Evolutionary conservation across 768 basidiomycete genomes (phyloP).

Genomic region (Omphalotus guepiniiformis): DNA sequence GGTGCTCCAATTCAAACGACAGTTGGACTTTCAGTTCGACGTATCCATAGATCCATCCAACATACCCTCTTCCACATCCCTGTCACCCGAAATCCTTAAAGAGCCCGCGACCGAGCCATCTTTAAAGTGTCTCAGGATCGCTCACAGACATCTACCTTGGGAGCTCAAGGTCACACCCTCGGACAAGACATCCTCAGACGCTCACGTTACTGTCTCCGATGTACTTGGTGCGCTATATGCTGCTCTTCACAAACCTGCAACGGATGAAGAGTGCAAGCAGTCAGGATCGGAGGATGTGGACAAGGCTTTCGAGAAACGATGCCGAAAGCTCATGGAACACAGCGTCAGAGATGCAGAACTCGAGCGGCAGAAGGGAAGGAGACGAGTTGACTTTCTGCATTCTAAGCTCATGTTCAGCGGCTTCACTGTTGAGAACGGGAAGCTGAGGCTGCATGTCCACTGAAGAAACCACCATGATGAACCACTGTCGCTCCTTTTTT

Average conservation of each 20-base stretch:
- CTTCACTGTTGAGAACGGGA: background rate
- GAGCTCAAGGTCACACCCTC: too few relatives aligned
- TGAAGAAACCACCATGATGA: too few relatives aligned
- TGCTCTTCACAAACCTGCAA: background rate
- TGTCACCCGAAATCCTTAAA: background rate
- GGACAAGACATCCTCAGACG: background rate
- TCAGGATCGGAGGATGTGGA: background rate
- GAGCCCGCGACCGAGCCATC: background rate
- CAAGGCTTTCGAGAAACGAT: background rate
- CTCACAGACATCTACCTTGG: background rate
- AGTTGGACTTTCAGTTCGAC: background rate
- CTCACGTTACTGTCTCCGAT: background rate
- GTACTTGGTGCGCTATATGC: background rate
- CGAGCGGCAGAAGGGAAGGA: background rate
- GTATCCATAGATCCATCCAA: background rate
- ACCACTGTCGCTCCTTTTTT: too few relatives aligned
- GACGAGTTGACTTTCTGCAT: slow-evolving; percentile 2
- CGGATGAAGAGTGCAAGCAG: background rate
- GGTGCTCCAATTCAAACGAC: background rate
- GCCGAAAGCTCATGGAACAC: slow-evolving; percentile 1
- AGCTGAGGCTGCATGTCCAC: slow-evolving; percentile 4
- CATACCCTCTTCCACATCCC: too few relatives aligned
- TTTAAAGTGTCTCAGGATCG: background rate
- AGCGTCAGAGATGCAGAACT: background rate
- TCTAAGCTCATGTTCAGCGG: background rate